Conservation (phyloP, 345 rosid genomes). For the Salix caprea region DNA sequence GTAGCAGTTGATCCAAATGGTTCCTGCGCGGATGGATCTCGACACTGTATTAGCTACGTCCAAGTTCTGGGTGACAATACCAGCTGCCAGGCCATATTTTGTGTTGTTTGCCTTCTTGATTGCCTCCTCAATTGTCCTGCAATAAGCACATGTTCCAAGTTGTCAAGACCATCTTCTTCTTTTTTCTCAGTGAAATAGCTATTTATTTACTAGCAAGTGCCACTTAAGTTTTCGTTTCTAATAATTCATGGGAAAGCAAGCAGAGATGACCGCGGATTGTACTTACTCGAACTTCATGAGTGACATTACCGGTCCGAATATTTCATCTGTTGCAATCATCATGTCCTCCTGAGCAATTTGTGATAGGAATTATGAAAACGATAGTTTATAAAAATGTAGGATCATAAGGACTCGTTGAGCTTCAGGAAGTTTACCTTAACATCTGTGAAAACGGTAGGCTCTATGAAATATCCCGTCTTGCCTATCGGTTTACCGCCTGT, state of each 20-base stretch:
- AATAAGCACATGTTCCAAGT: too few relatives aligned
- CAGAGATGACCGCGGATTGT: too few relatives aligned
- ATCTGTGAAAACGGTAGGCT: constrained; percentile 62
- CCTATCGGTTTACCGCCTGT: constrained; percentile 56
- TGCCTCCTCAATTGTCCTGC: constrained; percentile 68
- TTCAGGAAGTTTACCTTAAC: constrained; percentile 40
- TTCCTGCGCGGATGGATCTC: constrained; percentile 59
- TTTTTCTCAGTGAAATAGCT: too few relatives aligned
- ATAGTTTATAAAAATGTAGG: not conserved
- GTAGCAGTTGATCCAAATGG: constrained; percentile 71
- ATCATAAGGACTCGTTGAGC: not conserved
- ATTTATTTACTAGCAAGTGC: too few relatives aligned
- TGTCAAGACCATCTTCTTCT: too few relatives aligned
- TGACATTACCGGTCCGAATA: constrained; percentile 80
- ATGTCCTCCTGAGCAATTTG: constrained; percentile 52
- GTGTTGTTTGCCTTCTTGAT: constrained; percentile 60
- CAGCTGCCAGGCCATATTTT: constrained; percentile 73
- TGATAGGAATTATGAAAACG: not conserved
- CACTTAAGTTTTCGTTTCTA: too few relatives aligned
- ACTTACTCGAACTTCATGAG: constrained; percentile 73
- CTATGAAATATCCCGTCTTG: constrained; percentile 55
- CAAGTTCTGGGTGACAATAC: constrained; percentile 56
- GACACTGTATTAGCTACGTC: constrained; percentile 64
- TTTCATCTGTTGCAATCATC: constrained; percentile 64
- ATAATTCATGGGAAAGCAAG: too few relatives aligned